Conservation (phyloP, 2,329 filamentous ascomycete genomes). For the Ceratocystis eucalypticola region DNA sequence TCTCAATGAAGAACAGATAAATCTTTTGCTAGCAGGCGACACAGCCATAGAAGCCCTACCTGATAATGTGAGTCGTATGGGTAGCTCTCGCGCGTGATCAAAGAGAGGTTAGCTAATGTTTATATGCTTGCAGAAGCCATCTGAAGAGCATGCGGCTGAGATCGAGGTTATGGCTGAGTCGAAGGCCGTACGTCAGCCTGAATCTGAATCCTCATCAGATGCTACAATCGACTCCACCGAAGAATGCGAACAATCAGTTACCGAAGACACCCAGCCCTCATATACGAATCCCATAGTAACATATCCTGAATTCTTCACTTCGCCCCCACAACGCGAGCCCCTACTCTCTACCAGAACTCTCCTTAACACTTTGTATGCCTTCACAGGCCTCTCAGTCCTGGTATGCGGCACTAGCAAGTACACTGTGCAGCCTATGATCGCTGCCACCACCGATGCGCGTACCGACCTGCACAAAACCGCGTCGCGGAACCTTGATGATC, state of each 20-base stretch:
- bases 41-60: neutral
- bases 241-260: neutral
- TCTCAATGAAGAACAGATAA: constrained; percentile 51
- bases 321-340: constrained; percentile 41
- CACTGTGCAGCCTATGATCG: constrained; percentile 50
- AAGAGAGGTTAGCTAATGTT: neutral
- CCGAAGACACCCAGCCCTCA: neutral
- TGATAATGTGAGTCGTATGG: neutral
- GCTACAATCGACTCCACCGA: neutral
- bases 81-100: neutral
- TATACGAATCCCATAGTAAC: constrained; percentile 50
- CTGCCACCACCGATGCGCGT: constrained; percentile 38
- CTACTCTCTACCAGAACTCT: constrained; percentile 48
- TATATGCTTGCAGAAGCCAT: neutral
- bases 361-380: constrained; percentile 45
- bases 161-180: neutral
- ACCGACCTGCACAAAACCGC: constrained; percentile 39
- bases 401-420: constrained; percentile 60
- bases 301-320: constrained; percentile 54
- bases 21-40: constrained; percentile 41
- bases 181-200: neutral
- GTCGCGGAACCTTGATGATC: constrained; percentile 31
- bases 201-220: neutral
- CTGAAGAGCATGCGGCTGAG: neutral
- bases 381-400: constrained; percentile 44